These are phyloP conservation scores for Spencermartinsiella europaea DNA, from an alignment of 805 yeast species.

Conservation along the genomic window DNA sequence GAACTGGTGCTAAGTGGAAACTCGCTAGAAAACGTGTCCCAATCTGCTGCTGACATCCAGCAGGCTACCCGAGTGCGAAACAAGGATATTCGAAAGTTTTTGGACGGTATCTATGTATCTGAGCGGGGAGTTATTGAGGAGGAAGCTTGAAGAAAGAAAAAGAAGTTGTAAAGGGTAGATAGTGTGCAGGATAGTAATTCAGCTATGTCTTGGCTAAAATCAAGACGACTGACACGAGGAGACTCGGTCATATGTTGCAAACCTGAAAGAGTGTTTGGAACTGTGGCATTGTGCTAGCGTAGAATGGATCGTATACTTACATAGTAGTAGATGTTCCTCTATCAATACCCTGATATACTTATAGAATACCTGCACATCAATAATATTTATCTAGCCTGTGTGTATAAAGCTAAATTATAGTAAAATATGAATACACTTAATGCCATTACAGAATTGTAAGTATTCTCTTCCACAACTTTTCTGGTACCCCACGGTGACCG, in stretches of 20 bases:
- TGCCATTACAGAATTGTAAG: too few relatives aligned
- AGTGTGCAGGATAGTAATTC: conserved; percentile 1
- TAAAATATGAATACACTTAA: too few relatives aligned
- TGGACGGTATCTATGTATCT: conserved; percentile 99
- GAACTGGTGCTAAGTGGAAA: conserved; percentile 90
- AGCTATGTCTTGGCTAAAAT: conserved; percentile 22
- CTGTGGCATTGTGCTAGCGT: neutral
- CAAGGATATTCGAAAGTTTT: conserved; percentile 99
- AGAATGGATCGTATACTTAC: too few relatives aligned
- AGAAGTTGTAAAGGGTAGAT: neutral
- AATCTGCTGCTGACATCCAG: conserved; percentile 97
- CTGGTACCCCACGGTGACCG: too few relatives aligned
- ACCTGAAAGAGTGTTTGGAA: neutral
- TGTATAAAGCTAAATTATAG: too few relatives aligned
- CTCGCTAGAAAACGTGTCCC: conserved; percentile 96
- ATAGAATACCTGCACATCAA: too few relatives aligned
- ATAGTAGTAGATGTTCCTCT: too few relatives aligned
- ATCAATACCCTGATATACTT: too few relatives aligned
- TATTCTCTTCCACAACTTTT: too few relatives aligned
- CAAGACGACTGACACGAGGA: conserved; percentile 16
- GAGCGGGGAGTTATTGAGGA: conserved; percentile 85
- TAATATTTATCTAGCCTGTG: too few relatives aligned
- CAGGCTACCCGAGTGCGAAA: conserved; percentile 98
- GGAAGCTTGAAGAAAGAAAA: conserved; percentile 35
- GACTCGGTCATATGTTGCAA: conserved; percentile 1